A percentile compares a stretch with the other conserved stretches of the same genome.
These are phyloP conservation scores for Chlamydomonas sphaeroides DNA, from an alignment of 139 green algal species.

Conservation along the genomic window DNA sequence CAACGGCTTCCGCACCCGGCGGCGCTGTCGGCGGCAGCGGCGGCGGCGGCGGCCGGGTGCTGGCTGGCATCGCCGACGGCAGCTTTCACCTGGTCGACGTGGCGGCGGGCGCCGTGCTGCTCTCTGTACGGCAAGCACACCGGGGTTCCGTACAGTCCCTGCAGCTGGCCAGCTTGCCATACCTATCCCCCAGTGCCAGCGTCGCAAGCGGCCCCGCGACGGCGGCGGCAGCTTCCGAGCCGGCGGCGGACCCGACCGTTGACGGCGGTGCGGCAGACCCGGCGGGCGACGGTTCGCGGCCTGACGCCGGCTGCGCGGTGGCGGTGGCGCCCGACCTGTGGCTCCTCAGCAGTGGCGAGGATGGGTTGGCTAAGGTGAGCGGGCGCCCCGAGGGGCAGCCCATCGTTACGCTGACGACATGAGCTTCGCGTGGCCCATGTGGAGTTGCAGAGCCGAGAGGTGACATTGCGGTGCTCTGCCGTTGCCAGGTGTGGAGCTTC, in stretches of 20 bases:
- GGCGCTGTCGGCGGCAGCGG: background rate
- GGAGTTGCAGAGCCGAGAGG: too few relatives aligned
- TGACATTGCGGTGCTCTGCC: too few relatives aligned
- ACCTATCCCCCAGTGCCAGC: background rate
- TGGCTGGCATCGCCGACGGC: constrained; percentile 27
- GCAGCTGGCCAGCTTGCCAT: constrained; percentile 4
- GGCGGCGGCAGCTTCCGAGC: background rate
- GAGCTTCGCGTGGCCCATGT: too few relatives aligned
- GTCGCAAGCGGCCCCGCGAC: background rate
- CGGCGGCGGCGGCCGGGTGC: background rate
- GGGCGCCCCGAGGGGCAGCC: too few relatives aligned
- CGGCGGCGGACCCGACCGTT: background rate
- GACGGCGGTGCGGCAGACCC: background rate
- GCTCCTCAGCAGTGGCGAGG: constrained; percentile 27
- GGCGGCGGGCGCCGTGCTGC: constrained; percentile 6
- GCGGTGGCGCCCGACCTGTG: constrained; percentile 1
- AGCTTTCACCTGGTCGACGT: constrained; percentile 37
- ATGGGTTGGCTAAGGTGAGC: constrained; percentile 27
- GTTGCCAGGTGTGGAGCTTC: constrained; percentile 28
- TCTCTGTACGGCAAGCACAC: constrained; percentile 21
- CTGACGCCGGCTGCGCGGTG: too few relatives aligned
- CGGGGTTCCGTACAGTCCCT: constrained; percentile 17
- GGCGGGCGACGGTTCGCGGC: too few relatives aligned
- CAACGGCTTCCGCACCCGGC: too few relatives aligned
- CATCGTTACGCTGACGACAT: too few relatives aligned